Conservation (phyloP, 371 early-diverging fungal species). For the Mucor piriformis region DNA sequence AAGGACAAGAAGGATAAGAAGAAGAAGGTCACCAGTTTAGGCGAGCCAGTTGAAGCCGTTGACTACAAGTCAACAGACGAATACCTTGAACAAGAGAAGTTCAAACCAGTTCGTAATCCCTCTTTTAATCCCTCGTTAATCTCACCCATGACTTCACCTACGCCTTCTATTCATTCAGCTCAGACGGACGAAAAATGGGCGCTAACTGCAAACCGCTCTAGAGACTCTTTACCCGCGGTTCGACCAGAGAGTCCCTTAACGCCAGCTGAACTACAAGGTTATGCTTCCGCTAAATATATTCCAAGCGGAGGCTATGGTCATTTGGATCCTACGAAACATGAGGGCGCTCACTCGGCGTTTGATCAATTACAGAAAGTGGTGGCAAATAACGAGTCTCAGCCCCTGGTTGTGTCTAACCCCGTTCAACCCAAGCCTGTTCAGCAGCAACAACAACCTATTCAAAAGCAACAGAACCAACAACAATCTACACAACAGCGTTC, state of each 20-base stretch:
- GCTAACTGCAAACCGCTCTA: slow-evolving; percentile 2
- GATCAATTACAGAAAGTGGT: slow-evolving; percentile 19
- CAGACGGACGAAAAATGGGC: slow-evolving; percentile 11
- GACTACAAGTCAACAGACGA: slow-evolving; percentile 7
- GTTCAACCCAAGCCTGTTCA: not conserved
- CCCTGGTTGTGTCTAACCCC: not conserved
- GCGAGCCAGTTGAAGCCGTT: not conserved
- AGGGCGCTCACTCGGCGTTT: slow-evolving; percentile 23
- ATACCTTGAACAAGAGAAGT: slow-evolving; percentile 9
- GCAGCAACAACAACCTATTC: not conserved
- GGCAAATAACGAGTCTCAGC: not conserved
- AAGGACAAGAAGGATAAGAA: slow-evolving; percentile 18
- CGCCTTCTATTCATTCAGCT: slow-evolving; percentile 1
- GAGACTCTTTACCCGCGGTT: not conserved
- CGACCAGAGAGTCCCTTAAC: slow-evolving; percentile 8
- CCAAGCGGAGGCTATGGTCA: slow-evolving; percentile 24
- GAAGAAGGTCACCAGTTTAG: slow-evolving; percentile 1
- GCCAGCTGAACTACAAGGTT: slow-evolving; percentile 28
- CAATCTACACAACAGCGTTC: not conserved
- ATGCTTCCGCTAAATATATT: slow-evolving; percentile 21
- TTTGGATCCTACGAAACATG: slow-evolving; percentile 22
- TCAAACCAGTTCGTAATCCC: slow-evolving; percentile 25
- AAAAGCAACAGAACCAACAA: not conserved
- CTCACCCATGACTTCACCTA: slow-evolving; percentile 6
- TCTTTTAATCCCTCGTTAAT: slow-evolving; percentile 7